Base-by-base conservation (phyloP, 805 yeast species). In the Cyberlindnera euphorbiae region DNA sequence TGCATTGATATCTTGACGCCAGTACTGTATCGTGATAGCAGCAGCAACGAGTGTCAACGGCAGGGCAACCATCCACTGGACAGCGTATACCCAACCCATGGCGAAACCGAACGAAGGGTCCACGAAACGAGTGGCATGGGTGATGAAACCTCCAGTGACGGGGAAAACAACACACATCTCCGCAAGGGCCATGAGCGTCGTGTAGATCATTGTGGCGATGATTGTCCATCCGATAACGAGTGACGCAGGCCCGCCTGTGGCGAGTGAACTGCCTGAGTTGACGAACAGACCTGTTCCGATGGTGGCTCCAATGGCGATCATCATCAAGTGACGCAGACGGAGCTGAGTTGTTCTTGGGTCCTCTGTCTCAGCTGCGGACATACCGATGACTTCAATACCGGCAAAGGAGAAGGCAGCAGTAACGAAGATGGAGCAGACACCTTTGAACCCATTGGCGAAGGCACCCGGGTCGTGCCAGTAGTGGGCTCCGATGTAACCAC, bases 241-340 rank as follows among this genome's bases (percentile, higher is more conserved):
- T 35, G 77, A 64, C 18, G 70, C 82, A 3, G 82, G 90, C 7
- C 95, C 95, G 11, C 85, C 87, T 10, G 68, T 56, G n/a, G 69
- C 65, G 37, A 84, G 66, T 1, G 89, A 79, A 12, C 77, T 62
- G 38, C 88, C 87, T 3, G 89, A 80, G 50, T 89, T 87, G 47
- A 84, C 79, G 46, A 84, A 64, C 38, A 84, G 66, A 53, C 89
- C 94, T 1, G 93, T 82, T 38, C 93, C 93, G 35, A 84, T 61
- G 8, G 90, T 84, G 47, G 93, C 90, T 47, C 93, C 94, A 46
- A 85, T 75, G 45, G 93, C 82, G 53, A 81, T 77, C 82, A 81
- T 77, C 38, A 77, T 69, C 44, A 79, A 68, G 52, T 80, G 87
- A 35, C 87, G 58, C 32, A 82, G 71, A 44, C n/a, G n/a, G n/a